phyloP scores from a whole-genome alignment of 768 basidiomycete genomes.

The Rhodotorula graminis region DNA sequence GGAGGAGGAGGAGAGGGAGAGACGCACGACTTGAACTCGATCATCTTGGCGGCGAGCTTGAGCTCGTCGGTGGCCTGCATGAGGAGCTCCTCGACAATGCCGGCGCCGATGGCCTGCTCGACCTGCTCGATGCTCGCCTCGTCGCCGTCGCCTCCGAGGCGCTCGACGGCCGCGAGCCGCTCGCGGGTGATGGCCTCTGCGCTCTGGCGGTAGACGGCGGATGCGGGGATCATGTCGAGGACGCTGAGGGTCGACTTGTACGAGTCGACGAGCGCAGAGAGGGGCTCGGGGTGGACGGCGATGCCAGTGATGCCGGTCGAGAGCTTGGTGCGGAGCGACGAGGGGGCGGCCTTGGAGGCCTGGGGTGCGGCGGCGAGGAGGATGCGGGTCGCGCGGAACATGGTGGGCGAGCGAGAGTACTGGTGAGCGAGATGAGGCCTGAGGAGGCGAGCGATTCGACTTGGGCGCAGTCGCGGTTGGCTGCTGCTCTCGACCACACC shows the following conservation, averaged over 20 bases:
- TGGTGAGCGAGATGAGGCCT: background rate
- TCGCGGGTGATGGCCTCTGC: slow-evolving; percentile 76
- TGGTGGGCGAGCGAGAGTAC: background rate
- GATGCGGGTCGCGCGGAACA: slow-evolving; percentile 27
- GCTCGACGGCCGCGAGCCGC: slow-evolving; percentile 63
- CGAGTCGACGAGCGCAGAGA: slow-evolving; percentile 68
- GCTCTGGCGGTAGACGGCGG: slow-evolving; percentile 83
- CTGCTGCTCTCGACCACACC: background rate
- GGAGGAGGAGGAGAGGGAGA: background rate
- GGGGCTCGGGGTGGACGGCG: slow-evolving; percentile 72
- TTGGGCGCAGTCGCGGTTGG: too few relatives aligned
- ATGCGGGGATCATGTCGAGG: slow-evolving; percentile 65
- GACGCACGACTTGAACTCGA: slow-evolving; percentile 91
- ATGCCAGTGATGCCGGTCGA: slow-evolving; percentile 86
- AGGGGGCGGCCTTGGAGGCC: background rate
- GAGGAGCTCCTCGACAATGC: slow-evolving; percentile 80
- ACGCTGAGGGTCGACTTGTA: slow-evolving; percentile 69
- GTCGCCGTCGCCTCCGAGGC: slow-evolving; percentile 51
- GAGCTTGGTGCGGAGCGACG: slow-evolving; percentile 51
- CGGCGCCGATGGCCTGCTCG: slow-evolving; percentile 73
- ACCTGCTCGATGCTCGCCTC: slow-evolving; percentile 59
- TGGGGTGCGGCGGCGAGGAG: slow-evolving; percentile 6
- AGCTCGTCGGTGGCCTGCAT: slow-evolving; percentile 78
- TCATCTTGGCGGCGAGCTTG: slow-evolving; percentile 66
- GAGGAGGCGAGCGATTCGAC: too few relatives aligned